Base-by-base conservation (phyloP, 140 eudicot genomes). In the Cichorium intybus region DNA sequence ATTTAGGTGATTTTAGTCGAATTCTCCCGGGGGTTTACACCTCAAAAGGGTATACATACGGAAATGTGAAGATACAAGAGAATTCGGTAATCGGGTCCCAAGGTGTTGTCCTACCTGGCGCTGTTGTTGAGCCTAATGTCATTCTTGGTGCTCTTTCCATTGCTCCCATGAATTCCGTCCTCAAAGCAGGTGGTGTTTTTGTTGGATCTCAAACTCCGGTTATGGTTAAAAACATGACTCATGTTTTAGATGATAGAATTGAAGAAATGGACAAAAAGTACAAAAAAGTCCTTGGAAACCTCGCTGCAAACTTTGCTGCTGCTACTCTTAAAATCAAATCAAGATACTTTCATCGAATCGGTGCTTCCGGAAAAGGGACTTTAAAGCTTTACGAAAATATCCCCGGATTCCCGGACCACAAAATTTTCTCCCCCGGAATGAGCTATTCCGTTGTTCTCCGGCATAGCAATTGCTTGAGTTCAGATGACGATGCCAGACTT, bases 401-500 rank as follows among this genome's bases (percentile, higher is more conserved):
- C 22, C 63, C 72, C 8, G 79, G 75, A 27, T 75, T 81, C 47
- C 83, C 87, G 0, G 62, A 56, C 1, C 87, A 81, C 43, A 77
- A 73, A 43, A 69, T 85, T 37, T 85, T 85, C 74, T 69, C 66
- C 17, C 54, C 85, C 1, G 81, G 87, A 17, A 81, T 78, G 48
- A 41, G 31, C 0, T 85, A 81, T 57, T 70, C 72, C 0, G 17
- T 85, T 20, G 57, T 76, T 56, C 45, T 85, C 46, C 85, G 92
- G 21, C 87, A 85, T 61, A 85, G 92, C 43, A 81, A 81, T 29
- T 78, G 92, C 47, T 78, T 81, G 35, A 81, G 92, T 60, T 78
- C 87, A 21, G 92, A 81, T 46, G 87, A 85, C 52, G 92, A 85
- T 69, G 87, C 87, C 27, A 72, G 92, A 15, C 78, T 81, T 29